Base-by-base conservation (phyloP, 768 basidiomycete species). In the Lactifluus subvellereus region DNA sequence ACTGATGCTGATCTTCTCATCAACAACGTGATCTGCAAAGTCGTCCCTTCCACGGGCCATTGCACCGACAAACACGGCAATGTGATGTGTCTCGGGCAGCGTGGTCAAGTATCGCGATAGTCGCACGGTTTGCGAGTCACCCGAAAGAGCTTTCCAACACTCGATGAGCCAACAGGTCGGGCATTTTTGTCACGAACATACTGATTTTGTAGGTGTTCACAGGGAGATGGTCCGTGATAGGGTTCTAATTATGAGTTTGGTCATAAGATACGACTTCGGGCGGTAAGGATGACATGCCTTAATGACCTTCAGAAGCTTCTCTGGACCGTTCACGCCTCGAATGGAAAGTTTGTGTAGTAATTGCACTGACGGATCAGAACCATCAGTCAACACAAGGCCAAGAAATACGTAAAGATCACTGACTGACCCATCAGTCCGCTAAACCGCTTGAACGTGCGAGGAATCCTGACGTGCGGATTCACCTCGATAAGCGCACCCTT, bases 401-500 rank as follows among this genome's bases (percentile, higher is more conserved):
- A 27, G 16, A 8, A 30, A 11, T 30, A 37, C 35, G 57, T 53
- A 61, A 33, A 50, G 11, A 27, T 18, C 2, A 47, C 27, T 11
- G 16, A 66, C 80, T 66, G 71, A 96, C 94, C 95, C 97, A 99
- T 99, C 67, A 99, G 79, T 22, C 97, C 97, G 61, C 92, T 94
- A 76, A 99, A 99, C 10, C 97, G 86, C 77, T 99, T 99, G 77
- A 99, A 98, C 13, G 97, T 99, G 66, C 97, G 83, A 11, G 97
- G 97, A 70, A 99, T 99, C 60, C 97, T 84, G 11, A 98, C 94
- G 75, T 92, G 89, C 2, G 97, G 97, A 74, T 99, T 98, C 68
- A 98, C 94, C 76, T 99, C 96, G 72, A 99, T 98, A 51, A 99
- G 83, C 13, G 94, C 91, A 43, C 94, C 94, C 70, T 90, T 92